phyloP scores from a whole-genome alignment of 768 basidiomycete species.

The Leucogyrophana mollusca region DNA sequence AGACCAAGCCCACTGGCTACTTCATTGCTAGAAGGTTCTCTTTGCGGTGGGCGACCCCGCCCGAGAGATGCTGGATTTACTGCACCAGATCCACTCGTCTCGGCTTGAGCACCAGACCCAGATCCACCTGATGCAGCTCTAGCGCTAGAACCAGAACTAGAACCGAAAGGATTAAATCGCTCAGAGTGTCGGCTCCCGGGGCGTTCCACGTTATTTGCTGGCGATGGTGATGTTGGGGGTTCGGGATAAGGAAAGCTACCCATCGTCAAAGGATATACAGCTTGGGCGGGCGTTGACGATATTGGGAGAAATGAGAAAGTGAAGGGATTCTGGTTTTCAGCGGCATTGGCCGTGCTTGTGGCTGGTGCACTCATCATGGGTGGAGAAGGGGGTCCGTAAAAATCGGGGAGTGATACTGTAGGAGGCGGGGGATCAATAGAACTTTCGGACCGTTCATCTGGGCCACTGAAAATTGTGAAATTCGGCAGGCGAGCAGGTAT shows the following conservation, averaged over 20 bases:
- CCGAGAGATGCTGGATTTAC: slow-evolving; percentile 33
- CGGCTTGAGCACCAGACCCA: slow-evolving; percentile 22
- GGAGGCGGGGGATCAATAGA: slow-evolving; percentile 48
- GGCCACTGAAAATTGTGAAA: slow-evolving; percentile 52
- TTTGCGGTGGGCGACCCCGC: slow-evolving; percentile 19
- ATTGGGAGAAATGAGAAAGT: slow-evolving; percentile 50
- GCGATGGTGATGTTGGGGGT: slow-evolving; percentile 33
- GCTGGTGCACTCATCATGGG: slow-evolving; percentile 30
- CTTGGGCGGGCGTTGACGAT: slow-evolving; percentile 51
- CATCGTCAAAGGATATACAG: slow-evolving; percentile 36
- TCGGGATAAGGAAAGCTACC: slow-evolving; percentile 34
- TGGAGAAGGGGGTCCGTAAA: slow-evolving; percentile 45
- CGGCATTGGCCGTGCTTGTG: slow-evolving; percentile 48
- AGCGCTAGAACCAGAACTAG: slow-evolving; percentile 34
- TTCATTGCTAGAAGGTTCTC: slow-evolving; percentile 43
- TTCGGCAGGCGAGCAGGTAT: slow-evolving; percentile 29
- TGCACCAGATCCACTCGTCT: slow-evolving; percentile 16
- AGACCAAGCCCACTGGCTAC: slow-evolving; percentile 44
- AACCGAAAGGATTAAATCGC: slow-evolving; percentile 26
- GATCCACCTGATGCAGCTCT: slow-evolving; percentile 27
- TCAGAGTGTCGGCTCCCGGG: slow-evolving; percentile 34
- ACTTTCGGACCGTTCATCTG: slow-evolving; percentile 19
- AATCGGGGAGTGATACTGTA: slow-evolving; percentile 50
- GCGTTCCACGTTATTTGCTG: slow-evolving; percentile 29
- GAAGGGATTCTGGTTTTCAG: slow-evolving; percentile 57